Evolutionary conservation across 2,329 filamentous ascomycete genomes (phyloP), one percentile per base, ranked within the genome.

Genomic region (Monosporascus sp.): DNA sequence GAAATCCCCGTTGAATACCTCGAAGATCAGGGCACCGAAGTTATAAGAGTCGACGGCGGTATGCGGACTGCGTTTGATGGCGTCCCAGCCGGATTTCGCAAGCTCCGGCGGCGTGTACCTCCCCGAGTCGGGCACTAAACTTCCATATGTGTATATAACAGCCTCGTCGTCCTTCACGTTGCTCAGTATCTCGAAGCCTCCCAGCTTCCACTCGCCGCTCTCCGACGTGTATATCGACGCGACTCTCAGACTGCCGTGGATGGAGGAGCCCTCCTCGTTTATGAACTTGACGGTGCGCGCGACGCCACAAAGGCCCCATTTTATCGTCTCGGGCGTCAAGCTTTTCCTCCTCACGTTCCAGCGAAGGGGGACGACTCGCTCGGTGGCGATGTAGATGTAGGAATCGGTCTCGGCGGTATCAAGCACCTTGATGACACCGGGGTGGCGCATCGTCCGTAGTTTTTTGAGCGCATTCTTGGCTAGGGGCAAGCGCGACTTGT

Each of bases 141-240:
- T 91, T 55, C 92, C 93, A 66, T 92, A 95, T 49, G 83, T 94
- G 85, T 94, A 97, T 65, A 99, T 92, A 47, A 96, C 79, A 9
- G 92, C 90, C 62, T 97, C 90, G 56, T 97, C 92, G 53, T 97
- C 94, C 65, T 97, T 97, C 73, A 97, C 86, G 38, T 88, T 97
- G 72, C 92, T 97, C 54, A 97, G 71, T 5, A 96, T 82, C 60
- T 99, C 94, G 61, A 99, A 96, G 1, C 94, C 94, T 20, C 88
- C 92, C 2, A 99, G 75, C 66, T 95, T 97, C 94, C 94, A 99
- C 72, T 99, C 94, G 53, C 94, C 94, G 65, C 94, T 97, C 67
- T 97, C 93, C 55, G 90, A 91, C 4, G 90, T 94, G 70, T 92
- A 99, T 58, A 99, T 80, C 0, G 93, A 96, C 1, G 89, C 88